Evolutionary conservation across 164 flowering plant species (phyloP), one percentile per base, ranked within the genome.

Genomic region (Chimonanthus praecox): DNA sequence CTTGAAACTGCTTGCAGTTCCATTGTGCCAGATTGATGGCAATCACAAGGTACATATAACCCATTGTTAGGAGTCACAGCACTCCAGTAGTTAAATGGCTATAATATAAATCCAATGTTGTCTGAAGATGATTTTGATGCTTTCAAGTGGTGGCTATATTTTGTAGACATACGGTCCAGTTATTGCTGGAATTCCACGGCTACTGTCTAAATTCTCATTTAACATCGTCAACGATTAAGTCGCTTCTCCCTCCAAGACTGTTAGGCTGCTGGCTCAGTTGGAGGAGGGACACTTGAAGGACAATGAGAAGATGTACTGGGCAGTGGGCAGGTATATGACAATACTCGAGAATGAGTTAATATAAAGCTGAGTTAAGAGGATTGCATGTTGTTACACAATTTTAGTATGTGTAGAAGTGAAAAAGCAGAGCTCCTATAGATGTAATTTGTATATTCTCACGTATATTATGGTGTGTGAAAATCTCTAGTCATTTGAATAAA

Each of bases 111-210:
- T 18, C 6, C n/a, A 63, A 63, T 63, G 60, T 54, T 54, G 60
- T 3, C 33, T 54, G 60, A 54, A n/a, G 16, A 54, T 63, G 66
- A 18, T 33, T 63, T 63, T 66, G 49, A 33, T 66, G 44, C 47
- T 5, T 66, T 13, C 48, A 11, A 66, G 45, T 66, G 68, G 45
- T 66, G 68, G 13, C 21, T 68, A 33, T 11, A 2, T 74, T 73
- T 68, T 85, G 88, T 61, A 89, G 97, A 87, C 90, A 54, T 92
- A 92, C 74, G 92, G 97, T 33, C 83, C 85, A 0, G 69, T 92
- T 58, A 89, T 92, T 66, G 75, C 95, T n/a, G 89, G 88, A 72
- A 81, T 90, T 11, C 95, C 95, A 4, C 89, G 83, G 79, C 82
- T 90, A 80, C 86, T 90, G 3, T 90, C 95, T 0, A 90, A 80